phyloP scores from a whole-genome alignment of 768 basidiomycete genomes.

The Tylopilus sp. region DNA sequence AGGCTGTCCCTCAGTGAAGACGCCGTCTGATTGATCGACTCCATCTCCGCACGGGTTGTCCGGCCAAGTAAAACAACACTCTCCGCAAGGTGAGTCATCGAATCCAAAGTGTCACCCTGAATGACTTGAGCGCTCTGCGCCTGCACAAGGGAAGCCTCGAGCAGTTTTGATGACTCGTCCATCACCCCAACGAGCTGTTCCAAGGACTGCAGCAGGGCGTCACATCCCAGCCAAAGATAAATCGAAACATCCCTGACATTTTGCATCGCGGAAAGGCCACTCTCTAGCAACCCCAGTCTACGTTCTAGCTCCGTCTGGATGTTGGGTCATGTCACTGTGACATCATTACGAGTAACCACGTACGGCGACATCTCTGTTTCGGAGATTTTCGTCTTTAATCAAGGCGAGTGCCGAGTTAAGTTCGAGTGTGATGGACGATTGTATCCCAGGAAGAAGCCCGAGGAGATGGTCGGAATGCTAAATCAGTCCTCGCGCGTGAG shows the following conservation, averaged over 20 bases:
- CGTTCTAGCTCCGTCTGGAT: slow-evolving; percentile 30
- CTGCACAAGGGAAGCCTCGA: slow-evolving; percentile 31
- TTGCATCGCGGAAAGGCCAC: slow-evolving; percentile 27
- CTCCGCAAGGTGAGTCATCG: slow-evolving; percentile 35
- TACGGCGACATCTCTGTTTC: slow-evolving; percentile 26
- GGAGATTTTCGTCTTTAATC: slow-evolving; percentile 28
- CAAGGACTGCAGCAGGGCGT: slow-evolving; percentile 19
- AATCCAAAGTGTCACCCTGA: slow-evolving; percentile 36
- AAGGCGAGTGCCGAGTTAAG: slow-evolving; percentile 22
- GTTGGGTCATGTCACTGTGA: slow-evolving; percentile 7
- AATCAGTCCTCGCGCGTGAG: slow-evolving; percentile 1
- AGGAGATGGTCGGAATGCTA: slow-evolving; percentile 30
- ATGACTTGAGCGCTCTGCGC: slow-evolving; percentile 31
- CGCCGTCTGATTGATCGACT: slow-evolving; percentile 46
- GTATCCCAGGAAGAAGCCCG: slow-evolving; percentile 20
- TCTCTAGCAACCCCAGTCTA: slow-evolving; percentile 25
- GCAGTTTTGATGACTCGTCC: slow-evolving; percentile 23
- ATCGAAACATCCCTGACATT: slow-evolving; percentile 24
- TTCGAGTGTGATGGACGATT: slow-evolving; percentile 24
- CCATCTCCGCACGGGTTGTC: slow-evolving; percentile 41
- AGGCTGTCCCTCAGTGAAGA: slow-evolving; percentile 28
- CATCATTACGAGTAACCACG: slow-evolving; percentile 7
- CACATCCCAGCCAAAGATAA: slow-evolving; percentile 11
- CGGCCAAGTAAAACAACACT: slow-evolving; percentile 37
- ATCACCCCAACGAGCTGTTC: slow-evolving; percentile 15